Conservation (phyloP, 441 rosid species). For the Kokia cookei region DNA sequence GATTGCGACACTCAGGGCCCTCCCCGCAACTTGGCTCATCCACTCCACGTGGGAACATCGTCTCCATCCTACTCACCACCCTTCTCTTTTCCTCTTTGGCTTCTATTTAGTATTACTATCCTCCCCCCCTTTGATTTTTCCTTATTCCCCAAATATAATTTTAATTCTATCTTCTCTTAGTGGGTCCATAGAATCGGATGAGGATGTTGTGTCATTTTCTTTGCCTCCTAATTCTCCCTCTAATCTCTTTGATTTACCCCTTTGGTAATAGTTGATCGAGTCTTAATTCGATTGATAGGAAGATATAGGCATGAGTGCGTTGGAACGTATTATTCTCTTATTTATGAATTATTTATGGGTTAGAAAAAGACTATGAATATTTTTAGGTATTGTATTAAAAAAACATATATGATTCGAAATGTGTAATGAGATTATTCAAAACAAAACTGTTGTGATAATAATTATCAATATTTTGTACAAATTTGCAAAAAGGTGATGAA, state of each 20-base stretch:
- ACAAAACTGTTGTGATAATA: not conserved
- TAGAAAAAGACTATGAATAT: no score
- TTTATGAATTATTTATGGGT: no score
- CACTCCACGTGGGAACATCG: conserved; percentile 35
- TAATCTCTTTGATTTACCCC: not conserved
- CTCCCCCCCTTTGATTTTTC: no score
- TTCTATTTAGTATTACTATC: not conserved
- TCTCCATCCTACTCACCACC: conserved; percentile 24
- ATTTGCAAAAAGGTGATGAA: not conserved
- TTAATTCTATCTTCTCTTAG: not conserved
- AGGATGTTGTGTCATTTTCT: conserved; percentile 27
- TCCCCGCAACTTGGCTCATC: conserved; percentile 20
- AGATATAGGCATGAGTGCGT: no score
- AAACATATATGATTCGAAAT: no score
- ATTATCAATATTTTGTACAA: not conserved
- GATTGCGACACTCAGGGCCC: conserved; percentile 2
- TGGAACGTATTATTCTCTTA: no score
- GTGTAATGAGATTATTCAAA: no score
- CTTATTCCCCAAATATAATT: not conserved
- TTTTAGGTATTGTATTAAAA: no score
- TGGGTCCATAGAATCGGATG: conserved; percentile 22
- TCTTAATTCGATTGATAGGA: no score
- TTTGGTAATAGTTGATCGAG: no score
- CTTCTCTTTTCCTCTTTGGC: conserved; percentile 14
- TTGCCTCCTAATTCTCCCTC: conserved; percentile 41